A percentile compares a stretch with the other conserved stretches of the same genome.
Evolutionary conservation across 352 stramenopile species (phyloP).

Genomic region (Globisporangium uncinulatum): DNA sequence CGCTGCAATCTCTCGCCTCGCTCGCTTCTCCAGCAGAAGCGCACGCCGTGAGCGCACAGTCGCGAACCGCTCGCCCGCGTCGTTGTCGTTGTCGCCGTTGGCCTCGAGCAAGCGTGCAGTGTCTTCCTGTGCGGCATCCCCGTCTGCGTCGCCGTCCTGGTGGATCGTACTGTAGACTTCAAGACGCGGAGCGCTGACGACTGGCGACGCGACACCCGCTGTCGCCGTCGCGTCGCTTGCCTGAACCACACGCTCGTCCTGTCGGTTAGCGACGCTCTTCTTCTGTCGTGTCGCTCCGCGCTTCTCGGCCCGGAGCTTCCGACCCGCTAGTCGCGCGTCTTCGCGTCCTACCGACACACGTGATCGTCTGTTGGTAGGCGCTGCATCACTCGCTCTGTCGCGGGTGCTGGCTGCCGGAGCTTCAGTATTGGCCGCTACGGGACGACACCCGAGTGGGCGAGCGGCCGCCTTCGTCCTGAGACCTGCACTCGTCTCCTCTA

Average conservation of each 20-base stretch:
- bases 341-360: background rate
- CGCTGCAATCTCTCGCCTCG: slow-evolving; percentile 3
- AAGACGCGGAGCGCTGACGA: background rate
- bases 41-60: slow-evolving; percentile 27
- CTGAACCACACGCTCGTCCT: too few relatives aligned
- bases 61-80: slow-evolving; percentile 15
- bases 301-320: too few relatives aligned
- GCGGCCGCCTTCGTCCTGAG: too few relatives aligned
- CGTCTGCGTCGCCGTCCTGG: slow-evolving; percentile 3
- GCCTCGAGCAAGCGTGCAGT: too few relatives aligned
- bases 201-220: too few relatives aligned
- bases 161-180: slow-evolving; percentile 4
- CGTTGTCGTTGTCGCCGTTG: background rate
- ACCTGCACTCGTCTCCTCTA: too few relatives aligned
- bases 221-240: too few relatives aligned
- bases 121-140: slow-evolving; percentile 10
- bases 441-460: too few relatives aligned
- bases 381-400: background rate
- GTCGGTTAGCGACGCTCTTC: background rate
- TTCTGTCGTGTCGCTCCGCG: too few relatives aligned
- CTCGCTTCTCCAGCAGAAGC: slow-evolving; percentile 21
- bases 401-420: background rate
- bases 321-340: too few relatives aligned
- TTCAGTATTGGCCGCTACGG: too few relatives aligned
- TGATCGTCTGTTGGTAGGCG: background rate